These are phyloP conservation scores for Xylaria intraflava DNA, from an alignment of 495 filamentous ascomycete species.

Conservation along the genomic window DNA sequence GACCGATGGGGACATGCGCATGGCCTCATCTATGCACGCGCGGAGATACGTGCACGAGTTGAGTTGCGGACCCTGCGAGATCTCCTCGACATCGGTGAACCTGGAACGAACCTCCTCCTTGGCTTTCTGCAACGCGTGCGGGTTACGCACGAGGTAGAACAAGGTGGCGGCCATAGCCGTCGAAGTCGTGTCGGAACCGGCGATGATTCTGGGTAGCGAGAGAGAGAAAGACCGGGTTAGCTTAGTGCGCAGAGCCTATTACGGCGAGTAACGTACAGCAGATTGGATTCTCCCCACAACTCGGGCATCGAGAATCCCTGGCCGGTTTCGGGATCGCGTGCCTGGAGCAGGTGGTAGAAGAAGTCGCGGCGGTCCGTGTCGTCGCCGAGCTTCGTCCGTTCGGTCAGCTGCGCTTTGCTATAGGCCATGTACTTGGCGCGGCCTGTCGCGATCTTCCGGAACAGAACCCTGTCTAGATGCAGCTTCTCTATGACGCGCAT, in stretches of 20 bases:
- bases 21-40: constrained; percentile 63
- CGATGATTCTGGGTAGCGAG: constrained; percentile 38
- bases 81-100: constrained; percentile 48
- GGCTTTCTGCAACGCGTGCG: constrained; percentile 40
- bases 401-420: constrained; percentile 47
- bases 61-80: constrained; percentile 45
- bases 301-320: constrained; percentile 59
- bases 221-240: background rate
- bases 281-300: constrained; percentile 64
- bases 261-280: constrained; percentile 45
- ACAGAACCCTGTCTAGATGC: constrained; percentile 51
- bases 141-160: constrained; percentile 61
- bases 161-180: constrained; percentile 57
- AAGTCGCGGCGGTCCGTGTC: constrained; percentile 59
- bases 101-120: constrained; percentile 41
- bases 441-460: constrained; percentile 49
- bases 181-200: constrained; percentile 58
- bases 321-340: constrained; percentile 55
- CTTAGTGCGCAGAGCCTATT: constrained; percentile 19
- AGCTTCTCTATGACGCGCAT: constrained; percentile 50
- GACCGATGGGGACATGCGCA: constrained; percentile 65
- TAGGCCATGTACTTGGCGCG: constrained; percentile 52
- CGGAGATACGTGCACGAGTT: constrained; percentile 51
- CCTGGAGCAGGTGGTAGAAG: constrained; percentile 54
- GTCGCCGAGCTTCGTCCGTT: constrained; percentile 48